Evolutionary conservation across 176 grass and related monocot genomes (phyloP).

Genomic region (Thalia dealbata): DNA sequence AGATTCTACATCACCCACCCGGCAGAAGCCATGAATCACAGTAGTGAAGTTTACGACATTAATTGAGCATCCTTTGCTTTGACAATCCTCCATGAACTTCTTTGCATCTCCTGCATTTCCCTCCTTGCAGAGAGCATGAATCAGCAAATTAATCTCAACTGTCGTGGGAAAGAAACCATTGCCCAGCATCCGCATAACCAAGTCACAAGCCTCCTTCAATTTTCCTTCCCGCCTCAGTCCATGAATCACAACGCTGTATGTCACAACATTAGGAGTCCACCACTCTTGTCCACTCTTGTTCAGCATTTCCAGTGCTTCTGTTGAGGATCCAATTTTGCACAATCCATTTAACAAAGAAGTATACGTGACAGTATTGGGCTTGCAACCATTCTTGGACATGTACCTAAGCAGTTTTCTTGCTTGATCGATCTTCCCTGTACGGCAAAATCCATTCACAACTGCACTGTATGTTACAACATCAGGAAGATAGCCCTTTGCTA

Average conservation of each 20-base stretch:
- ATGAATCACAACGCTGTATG: conserved; percentile 87
- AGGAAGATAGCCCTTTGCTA: conserved; percentile 53
- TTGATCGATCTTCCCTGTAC: conserved; percentile 60
- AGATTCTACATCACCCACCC: conserved; percentile 61
- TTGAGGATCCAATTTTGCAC: conserved; percentile 62
- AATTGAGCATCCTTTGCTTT: conserved; percentile 69
- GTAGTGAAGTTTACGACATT: conserved; percentile 97
- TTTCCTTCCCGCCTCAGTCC: conserved; percentile 87
- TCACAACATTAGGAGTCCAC: conserved; percentile 76
- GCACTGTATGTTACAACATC: conserved; percentile 93
- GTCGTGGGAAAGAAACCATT: conserved; percentile 78
- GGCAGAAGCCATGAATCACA: conserved; percentile 85
- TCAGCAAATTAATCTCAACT: conserved; percentile 76
- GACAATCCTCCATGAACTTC: conserved; percentile 82
- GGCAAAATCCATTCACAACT: conserved; percentile 82
- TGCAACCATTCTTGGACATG: conserved; percentile 69
- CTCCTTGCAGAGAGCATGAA: conserved; percentile 68
- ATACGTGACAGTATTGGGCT: conserved; percentile 82
- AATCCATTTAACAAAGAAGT: conserved; percentile 82
- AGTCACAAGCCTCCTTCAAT: conserved; percentile 69
- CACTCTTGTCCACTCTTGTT: conserved; percentile 75
- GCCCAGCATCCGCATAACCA: conserved; percentile 66
- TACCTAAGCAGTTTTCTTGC: conserved; percentile 69
- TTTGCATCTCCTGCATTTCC: conserved; percentile 54
- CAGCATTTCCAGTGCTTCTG: conserved; percentile 69